Base-by-base conservation (phyloP, 768 basidiomycete genomes). In the Suillus ampliporus region DNA sequence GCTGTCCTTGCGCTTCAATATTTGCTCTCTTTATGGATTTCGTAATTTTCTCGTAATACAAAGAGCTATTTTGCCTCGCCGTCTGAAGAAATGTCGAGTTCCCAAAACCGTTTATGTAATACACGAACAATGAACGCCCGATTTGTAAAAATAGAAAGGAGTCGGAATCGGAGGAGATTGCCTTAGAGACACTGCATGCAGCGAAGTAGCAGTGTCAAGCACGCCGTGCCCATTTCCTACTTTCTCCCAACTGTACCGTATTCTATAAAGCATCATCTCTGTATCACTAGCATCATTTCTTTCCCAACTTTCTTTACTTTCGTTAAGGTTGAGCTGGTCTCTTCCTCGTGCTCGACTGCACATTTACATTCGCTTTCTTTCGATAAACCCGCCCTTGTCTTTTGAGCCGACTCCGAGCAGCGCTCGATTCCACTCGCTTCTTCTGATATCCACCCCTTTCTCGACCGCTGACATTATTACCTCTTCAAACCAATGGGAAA, bases 401-500 rank as follows among this genome's bases (percentile, higher is more conserved):
- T 62, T 61, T 59, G 44, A 34, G 26, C 62, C 58, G 61, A 64
- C 71, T 65, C 48, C 58, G 44, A 57, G 69, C 63, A 66, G 65
- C 61, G 48, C 61, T 66, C 47, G 61, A 65, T n/a, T 63, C 48
- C 59, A 59, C 62, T 61, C 64, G 35, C 50, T 50, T 48, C 53
- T 53, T 58, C 13, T 52, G 14, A 8, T 21, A 54, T 31, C 51
- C 21, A 59, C 51, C 41, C 53, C 10, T 58, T 17, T 28, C 41
- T 19, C 8, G 15, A 31, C 31, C 19, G 19, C 26, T 41, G 44
- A 53, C 28, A 23, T 38, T 52, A 58, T 63, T 60, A 46, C 64
- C 53, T 43, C 53, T 54, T 62, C 62, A 26, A 34, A 41, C 53
- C 17, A 40, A 95, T 94, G 93, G 93, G 92, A 65, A 88, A 86